A percentile compares a stretch with the other conserved stretches of the same genome.
Conservation (phyloP, 768 basidiomycete species). For the Galerina marginata region DNA sequence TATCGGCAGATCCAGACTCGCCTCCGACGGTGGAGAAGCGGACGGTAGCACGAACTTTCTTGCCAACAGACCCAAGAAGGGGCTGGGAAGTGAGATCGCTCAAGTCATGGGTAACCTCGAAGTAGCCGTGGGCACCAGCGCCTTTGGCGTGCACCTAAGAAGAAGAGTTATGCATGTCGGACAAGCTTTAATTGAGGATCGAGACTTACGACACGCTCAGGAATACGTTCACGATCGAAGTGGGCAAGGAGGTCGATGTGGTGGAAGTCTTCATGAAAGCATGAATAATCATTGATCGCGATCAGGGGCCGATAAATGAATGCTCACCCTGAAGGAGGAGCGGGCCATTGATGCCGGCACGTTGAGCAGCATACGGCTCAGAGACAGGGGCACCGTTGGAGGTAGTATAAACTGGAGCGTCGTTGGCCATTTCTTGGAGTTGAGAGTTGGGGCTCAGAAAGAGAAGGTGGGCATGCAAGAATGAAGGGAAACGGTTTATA, state of each 20-base stretch:
- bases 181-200: not conserved
- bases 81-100: conserved; percentile 79
- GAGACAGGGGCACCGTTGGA: conserved; percentile 81
- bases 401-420: conserved; percentile 79
- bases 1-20: conserved; percentile 86
- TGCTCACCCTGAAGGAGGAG: conserved; percentile 82
- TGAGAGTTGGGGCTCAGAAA: conserved; percentile 16
- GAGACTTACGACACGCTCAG: conserved; percentile 82
- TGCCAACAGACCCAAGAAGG: conserved; percentile 68
- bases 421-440: conserved; percentile 56
- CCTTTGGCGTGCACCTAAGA: conserved; percentile 89
- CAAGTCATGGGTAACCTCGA: conserved; percentile 87
- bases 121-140: conserved; percentile 91
- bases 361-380: conserved; percentile 81
- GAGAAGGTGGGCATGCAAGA: conserved; percentile 11
- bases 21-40: conserved; percentile 96
- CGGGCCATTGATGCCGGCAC: conserved; percentile 78
- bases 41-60: conserved; percentile 74
- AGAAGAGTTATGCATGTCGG: conserved; percentile 31
- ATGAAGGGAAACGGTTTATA: not conserved
- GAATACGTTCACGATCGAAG: conserved; percentile 95
- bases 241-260: conserved; percentile 90
- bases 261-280: conserved; percentile 70
- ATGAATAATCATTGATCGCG: conserved; percentile 17
- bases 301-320: not conserved